Evolutionary conservation across 805 yeast species (phyloP), one percentile per base, ranked within the genome.

Genomic region (Saccharomycopsis schoenii): DNA sequence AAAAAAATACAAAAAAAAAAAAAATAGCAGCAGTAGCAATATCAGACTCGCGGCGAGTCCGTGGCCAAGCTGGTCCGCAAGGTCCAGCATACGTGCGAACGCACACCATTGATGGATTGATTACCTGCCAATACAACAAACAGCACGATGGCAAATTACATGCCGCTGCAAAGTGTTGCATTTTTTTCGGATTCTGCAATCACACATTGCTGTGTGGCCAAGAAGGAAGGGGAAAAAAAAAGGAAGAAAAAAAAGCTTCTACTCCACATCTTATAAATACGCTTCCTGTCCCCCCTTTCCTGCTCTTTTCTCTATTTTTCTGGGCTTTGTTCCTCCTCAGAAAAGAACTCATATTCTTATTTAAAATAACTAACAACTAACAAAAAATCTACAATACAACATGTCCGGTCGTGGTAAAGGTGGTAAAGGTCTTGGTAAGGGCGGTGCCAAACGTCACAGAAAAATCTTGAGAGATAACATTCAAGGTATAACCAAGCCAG

Each of bases 401-500:
- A 91, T 91, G 97, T 90, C 97, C 77, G 97, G 98, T 78, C 92
- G 97, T 85, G 99, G 99, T 75, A 93, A 94, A 90, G 98, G 98
- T 76, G 99, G 98, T 76, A 94, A 94, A 89, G 99, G 99, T 82
- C 85, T 94, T 73, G 99, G 99, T 75, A 94, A 94, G 83, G 98
- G 97, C 82, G 99, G 99, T 83, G 99, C 99, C 73, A 93, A 93
- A 87, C 91, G 99, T 81, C 99, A 93, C 91, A 90, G 98, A 86
- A 92, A 92, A 89, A 89, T 93, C 80, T 84, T 92, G 69, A 92
- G 98, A 85, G 99, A 94, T 80, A 94, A 93, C 93, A 93, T 94
- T 71, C 97, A 92, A 82, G 99, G 99, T 84, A 93, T 93, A 77
- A 93, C 99, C 67, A 93, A 93, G 86, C 99, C 99, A 76, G 99